Evolutionary conservation across 108 stramenopile genomes (phyloP).

Genomic region (Poteriospumella lacustris): DNA sequence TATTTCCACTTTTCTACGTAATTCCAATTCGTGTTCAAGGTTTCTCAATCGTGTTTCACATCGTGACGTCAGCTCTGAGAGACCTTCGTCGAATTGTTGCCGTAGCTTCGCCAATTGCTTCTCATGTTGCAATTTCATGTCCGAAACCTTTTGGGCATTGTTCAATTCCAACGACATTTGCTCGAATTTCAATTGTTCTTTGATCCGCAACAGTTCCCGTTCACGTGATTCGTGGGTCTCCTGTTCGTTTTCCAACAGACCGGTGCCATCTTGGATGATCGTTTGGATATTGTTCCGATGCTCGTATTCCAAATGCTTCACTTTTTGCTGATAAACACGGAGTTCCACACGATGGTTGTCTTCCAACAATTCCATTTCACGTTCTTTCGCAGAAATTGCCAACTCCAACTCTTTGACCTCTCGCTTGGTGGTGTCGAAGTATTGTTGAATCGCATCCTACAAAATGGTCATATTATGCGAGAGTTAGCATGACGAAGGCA

Average conservation of each 20-base stretch:
- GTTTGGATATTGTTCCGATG: slow-evolving; percentile 58
- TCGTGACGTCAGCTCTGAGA: slow-evolving; percentile 44
- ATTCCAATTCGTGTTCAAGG: slow-evolving; percentile 40
- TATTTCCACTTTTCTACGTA: slow-evolving; percentile 53
- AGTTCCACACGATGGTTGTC: slow-evolving; percentile 62
- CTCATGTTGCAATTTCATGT: slow-evolving; percentile 41
- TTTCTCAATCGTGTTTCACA: slow-evolving; percentile 38
- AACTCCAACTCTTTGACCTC: slow-evolving; percentile 55
- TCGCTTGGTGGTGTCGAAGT: slow-evolving; percentile 57
- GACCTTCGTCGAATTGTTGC: slow-evolving; percentile 48
- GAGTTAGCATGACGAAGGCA: background rate
- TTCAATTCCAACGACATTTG: slow-evolving; percentile 38
- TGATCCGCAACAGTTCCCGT: slow-evolving; percentile 36
- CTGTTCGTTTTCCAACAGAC: slow-evolving; percentile 34
- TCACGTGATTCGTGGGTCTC: slow-evolving; percentile 38
- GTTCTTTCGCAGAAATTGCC: slow-evolving; percentile 55
- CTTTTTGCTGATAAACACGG: slow-evolving; percentile 62
- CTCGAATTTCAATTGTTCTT: slow-evolving; percentile 43
- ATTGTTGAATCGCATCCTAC: slow-evolving; percentile 59
- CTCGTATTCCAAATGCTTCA: slow-evolving; percentile 68
- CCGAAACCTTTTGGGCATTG: slow-evolving; percentile 48
- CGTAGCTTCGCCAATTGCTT: slow-evolving; percentile 51
- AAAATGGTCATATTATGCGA: background rate
- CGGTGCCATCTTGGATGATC: slow-evolving; percentile 38
- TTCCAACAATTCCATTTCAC: slow-evolving; percentile 62